phyloP scores from a whole-genome alignment of 1,139 yeast genomes.

The Geotrichum citri-aurantii region DNA sequence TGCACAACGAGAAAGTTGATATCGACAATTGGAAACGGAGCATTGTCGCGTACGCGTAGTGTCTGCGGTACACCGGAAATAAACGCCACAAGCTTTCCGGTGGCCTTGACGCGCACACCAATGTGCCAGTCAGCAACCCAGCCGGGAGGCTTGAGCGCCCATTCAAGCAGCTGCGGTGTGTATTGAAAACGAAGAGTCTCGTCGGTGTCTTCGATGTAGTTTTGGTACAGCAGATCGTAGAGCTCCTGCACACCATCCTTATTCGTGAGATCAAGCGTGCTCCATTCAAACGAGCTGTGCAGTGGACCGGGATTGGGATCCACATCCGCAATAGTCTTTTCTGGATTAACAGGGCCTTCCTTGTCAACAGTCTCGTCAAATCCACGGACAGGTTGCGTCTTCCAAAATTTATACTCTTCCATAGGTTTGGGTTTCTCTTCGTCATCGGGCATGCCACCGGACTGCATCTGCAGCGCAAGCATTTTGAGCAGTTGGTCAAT shows the following conservation, averaged over 20 bases:
- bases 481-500: conserved; percentile 42
- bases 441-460: neutral
- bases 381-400: conserved; percentile 88
- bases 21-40: conserved; percentile 62
- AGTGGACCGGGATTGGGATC: conserved; percentile 65
- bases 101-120: conserved; percentile 79
- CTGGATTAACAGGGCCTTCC: conserved; percentile 81
- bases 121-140: conserved; percentile 86
- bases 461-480: conserved; percentile 23
- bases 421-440: conserved; percentile 47
- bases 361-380: conserved; percentile 52
- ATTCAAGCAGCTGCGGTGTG: conserved; percentile 71
- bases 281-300: conserved; percentile 82
- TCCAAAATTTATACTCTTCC: conserved; percentile 96
- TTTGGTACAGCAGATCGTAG: conserved; percentile 71
- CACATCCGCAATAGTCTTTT: conserved; percentile 65
- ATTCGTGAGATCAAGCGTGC: conserved; percentile 61
- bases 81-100: conserved; percentile 79
- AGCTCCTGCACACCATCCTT: conserved; percentile 62
- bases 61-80: conserved; percentile 85
- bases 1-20: conserved; percentile 93
- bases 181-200: conserved; percentile 90
- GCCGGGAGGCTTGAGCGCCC: conserved; percentile 96
- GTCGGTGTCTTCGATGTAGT: conserved; percentile 92
- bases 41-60: conserved; percentile 54